These are phyloP conservation scores for Liquidambar formosana DNA, from an alignment of 164 flowering plant genomes.

Conservation along the genomic window DNA sequence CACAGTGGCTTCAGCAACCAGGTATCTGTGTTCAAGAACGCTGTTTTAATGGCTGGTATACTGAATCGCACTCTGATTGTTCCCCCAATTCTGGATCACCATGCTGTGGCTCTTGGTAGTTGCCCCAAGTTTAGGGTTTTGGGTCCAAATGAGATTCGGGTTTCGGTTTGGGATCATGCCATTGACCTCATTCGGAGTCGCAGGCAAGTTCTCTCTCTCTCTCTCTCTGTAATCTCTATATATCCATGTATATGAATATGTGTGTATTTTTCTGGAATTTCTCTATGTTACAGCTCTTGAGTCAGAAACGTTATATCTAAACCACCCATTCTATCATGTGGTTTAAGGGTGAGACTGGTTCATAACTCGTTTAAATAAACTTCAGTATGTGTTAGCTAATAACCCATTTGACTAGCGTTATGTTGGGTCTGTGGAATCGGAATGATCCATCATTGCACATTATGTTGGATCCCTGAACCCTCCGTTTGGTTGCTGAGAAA, in stretches of 20 bases:
- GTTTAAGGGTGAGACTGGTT: too few relatives aligned
- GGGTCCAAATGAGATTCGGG: conserved; percentile 53
- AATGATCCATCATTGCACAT: too few relatives aligned
- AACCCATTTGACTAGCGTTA: too few relatives aligned
- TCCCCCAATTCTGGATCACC: conserved; percentile 92
- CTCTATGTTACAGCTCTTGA: too few relatives aligned
- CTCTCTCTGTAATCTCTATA: background rate
- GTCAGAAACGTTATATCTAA: too few relatives aligned
- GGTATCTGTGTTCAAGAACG: conserved; percentile 82
- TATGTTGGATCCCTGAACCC: too few relatives aligned
- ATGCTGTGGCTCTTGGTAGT: conserved; percentile 89
- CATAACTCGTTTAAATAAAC: too few relatives aligned
- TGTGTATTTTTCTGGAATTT: too few relatives aligned
- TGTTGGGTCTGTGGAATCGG: too few relatives aligned
- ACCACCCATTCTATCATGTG: too few relatives aligned
- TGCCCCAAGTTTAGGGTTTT: conserved; percentile 92
- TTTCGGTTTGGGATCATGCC: conserved; percentile 69
- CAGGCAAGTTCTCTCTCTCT: conserved; percentile 41
- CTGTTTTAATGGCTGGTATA: conserved; percentile 65
- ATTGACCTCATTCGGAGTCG: conserved; percentile 55
- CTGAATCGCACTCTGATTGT: conserved; percentile 81
- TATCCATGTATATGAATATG: background rate
- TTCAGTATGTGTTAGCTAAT: too few relatives aligned
- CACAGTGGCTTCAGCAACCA: conserved; percentile 99
- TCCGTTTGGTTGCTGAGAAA: too few relatives aligned